Evolutionary conservation across 352 stramenopile genomes (phyloP).

Genomic region (Phytophthora agathidicida): DNA sequence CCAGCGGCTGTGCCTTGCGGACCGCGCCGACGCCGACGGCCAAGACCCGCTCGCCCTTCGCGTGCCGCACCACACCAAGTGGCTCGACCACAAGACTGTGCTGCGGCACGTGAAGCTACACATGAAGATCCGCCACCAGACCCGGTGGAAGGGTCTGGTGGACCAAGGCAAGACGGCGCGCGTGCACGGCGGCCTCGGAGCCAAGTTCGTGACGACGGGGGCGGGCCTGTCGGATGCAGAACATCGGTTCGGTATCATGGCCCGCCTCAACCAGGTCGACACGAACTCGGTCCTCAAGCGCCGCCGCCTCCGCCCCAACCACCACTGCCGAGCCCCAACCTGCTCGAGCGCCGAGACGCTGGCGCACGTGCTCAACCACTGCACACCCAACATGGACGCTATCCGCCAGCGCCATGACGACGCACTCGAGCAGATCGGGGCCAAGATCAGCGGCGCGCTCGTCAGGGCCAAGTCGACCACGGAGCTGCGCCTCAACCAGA

Average conservation of each 20-base stretch:
- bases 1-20: too few relatives aligned
- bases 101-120: slow-evolving; percentile 23
- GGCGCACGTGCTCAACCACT: slow-evolving; percentile 21
- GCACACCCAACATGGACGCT: slow-evolving; percentile 5
- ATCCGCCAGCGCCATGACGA: slow-evolving; percentile 9
- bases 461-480: neutral
- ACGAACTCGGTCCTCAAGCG: slow-evolving; percentile 8
- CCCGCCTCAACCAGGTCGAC: slow-evolving; percentile 15
- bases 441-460: slow-evolving; percentile 1
- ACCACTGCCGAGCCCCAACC: neutral
- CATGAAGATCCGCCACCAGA: slow-evolving; percentile 7
- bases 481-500: slow-evolving; percentile 21
- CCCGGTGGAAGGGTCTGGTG: neutral
- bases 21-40: neutral
- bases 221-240: slow-evolving; percentile 12
- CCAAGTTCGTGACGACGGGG: slow-evolving; percentile 6
- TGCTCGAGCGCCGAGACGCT: slow-evolving; percentile 7
- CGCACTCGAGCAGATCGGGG: slow-evolving; percentile 22
- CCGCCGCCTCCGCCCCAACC: neutral
- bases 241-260: slow-evolving; percentile 16
- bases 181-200: neutral
- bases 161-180: slow-evolving; percentile 13
- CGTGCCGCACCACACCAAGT: slow-evolving; percentile 11
- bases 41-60: slow-evolving; percentile 10
- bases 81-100: slow-evolving; percentile 2